Conservation (phyloP, 495 filamentous ascomycete genomes). For the Neurospora sp. region DNA sequence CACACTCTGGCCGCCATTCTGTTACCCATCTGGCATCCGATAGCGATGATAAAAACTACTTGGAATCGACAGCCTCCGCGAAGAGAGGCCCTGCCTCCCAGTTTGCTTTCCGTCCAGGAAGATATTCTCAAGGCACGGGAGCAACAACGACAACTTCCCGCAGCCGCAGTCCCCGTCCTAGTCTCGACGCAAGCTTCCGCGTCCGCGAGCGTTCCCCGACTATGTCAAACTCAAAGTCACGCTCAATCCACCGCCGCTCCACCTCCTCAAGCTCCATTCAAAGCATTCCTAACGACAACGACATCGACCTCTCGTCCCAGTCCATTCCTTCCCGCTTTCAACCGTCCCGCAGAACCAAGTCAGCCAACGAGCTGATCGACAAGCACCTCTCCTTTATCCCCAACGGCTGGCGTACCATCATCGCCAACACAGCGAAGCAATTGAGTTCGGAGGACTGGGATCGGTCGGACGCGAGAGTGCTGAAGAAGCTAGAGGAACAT, state of each 20-base stretch:
- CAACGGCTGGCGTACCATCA: neutral
- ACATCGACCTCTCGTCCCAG: too few relatives aligned
- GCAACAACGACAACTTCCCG: neutral
- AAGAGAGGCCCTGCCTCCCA: neutral
- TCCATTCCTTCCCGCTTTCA: neutral
- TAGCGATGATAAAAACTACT: neutral
- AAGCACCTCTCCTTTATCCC: neutral
- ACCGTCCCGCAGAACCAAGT: neutral
- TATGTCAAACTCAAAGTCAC: neutral
- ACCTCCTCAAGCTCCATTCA: too few relatives aligned
- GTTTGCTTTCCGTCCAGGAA: neutral
- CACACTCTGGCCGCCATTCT: neutral
- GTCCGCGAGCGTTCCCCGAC: neutral
- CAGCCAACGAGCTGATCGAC: neutral
- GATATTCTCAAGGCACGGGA: neutral
- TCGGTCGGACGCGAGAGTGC: neutral
- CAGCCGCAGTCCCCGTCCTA: neutral
- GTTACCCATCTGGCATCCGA: neutral
- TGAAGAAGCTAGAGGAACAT: neutral
- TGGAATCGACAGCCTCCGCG: neutral
- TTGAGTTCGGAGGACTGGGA: neutral
- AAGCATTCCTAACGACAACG: too few relatives aligned
- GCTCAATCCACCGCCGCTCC: neutral
- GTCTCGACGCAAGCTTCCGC: neutral
- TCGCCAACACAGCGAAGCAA: neutral